A percentile compares a stretch with the other conserved stretches of the same genome.
Evolutionary conservation across 2,329 filamentous ascomycete genomes (phyloP).

Genomic region (Aureobasidium musti): DNA sequence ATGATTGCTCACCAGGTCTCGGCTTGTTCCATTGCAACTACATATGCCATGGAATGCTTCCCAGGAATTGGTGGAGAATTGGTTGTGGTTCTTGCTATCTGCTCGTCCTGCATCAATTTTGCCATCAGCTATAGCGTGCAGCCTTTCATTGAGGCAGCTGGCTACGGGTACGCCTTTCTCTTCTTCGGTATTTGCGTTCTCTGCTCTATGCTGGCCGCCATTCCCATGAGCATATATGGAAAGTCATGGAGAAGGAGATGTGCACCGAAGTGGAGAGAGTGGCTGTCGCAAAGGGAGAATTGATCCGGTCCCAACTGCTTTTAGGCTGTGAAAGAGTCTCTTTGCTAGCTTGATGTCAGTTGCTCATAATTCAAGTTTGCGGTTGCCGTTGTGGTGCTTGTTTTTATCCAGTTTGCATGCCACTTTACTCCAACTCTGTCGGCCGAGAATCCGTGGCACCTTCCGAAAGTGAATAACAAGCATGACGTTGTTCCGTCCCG

Average conservation of each 20-base stretch:
- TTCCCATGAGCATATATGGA: slow-evolving; percentile 41
- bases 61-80: slow-evolving; percentile 36
- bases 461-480: neutral
- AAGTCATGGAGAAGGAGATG: slow-evolving; percentile 41
- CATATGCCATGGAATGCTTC: slow-evolving; percentile 49
- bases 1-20: slow-evolving; percentile 49
- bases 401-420: neutral
- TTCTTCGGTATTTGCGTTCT: slow-evolving; percentile 43
- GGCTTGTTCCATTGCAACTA: slow-evolving; percentile 45
- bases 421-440: too few relatives aligned
- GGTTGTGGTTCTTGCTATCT: slow-evolving; percentile 39
- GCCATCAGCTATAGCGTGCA: slow-evolving; percentile 46
- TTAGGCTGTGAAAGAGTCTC: neutral
- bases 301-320: slow-evolving; percentile 15
- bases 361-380: neutral
- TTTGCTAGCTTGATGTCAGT: neutral
- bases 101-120: slow-evolving; percentile 42
- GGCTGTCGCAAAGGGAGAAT: slow-evolving; percentile 28
- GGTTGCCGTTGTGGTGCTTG: neutral
- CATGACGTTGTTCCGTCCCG: neutral
- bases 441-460: neutral
- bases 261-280: slow-evolving; percentile 31
- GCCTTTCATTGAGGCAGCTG: slow-evolving; percentile 44
- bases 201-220: slow-evolving; percentile 35
- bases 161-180: slow-evolving; percentile 40